Evolutionary conservation across 345 rosid species (phyloP), one percentile per base, ranked within the genome.

Genomic region (Firmiana major): DNA sequence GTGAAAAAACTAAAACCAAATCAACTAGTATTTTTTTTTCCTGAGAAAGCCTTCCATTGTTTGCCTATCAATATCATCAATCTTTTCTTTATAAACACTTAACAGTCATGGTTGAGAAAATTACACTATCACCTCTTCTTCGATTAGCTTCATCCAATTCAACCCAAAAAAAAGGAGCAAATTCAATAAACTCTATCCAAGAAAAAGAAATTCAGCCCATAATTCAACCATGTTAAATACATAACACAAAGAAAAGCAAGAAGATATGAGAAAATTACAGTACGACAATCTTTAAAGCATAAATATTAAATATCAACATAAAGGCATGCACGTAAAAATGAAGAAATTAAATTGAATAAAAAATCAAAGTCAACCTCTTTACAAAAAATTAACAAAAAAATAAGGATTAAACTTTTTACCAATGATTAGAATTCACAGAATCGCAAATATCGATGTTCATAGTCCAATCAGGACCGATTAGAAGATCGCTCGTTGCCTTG

Each of bases 391-490:
- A 34, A 71, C 43, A 40, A 42, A 38, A 24, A 79, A 9, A 21
- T 26, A 74, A 62, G n/a, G 16, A 13, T 21, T 6, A n/a, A 73
- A 3, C 24, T 62, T 43, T 74, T 64, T 87, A 96, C 98, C 97
- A 88, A 77, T 83, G 93, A 79, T 86, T 83, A 9, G 97, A 87
- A 86, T 96, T 96, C 64, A 91, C 81, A 38, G 90, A 88, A 84
- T 96, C 98, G 60, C 99, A 96, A 67, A 96, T 96, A 86, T 92
- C 92, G 79, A 96, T 93, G 84, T 96, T 93, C 80, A 93, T 90
- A 43, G 97, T 91, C 98, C 98, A 96, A 84, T 96, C 98, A 69
- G 98, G 98, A 80, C 83, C 87, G 51, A 87, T 83, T 9, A 96
- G 81, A 81, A 93, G 97, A 80, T 93, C 95, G 86, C 97, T 91